Base-by-base conservation (phyloP, 2,329 filamentous ascomycete species). In the Epichloe baconii region DNA sequence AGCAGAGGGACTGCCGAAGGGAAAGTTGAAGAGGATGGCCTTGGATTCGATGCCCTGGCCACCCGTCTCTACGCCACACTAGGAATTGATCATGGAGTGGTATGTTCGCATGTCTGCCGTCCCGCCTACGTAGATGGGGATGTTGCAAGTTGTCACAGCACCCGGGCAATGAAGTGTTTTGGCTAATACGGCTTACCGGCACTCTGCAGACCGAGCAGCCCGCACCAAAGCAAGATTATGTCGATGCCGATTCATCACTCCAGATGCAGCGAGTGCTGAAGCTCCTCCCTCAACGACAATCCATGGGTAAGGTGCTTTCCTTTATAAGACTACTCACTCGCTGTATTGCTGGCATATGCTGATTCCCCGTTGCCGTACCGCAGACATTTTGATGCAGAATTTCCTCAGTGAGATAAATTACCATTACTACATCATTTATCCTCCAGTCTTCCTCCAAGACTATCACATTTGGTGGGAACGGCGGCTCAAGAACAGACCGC, bases 351-450 rank as follows among this genome's bases (percentile, higher is more conserved):
- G 26, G 35, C 19, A 21, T 12, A 23, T 23, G 11, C 14, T 35
- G 12, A 10, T 38, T 17, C 14, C 23, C 26, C n/a, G 42, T 34
- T 37, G 34, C 46, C n/a, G 23, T 12, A 31, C 11, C n/a, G 11
- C 50, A 66, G 63, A 66, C 48, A 50, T 55, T 2, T 54, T 66
- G 2, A 56, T 65, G 3, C 56, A 60, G 23, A 58, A 56, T 34
- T 66, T 66, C 44, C 53, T 64, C 48, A 53, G 55, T 34, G 60
- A 62, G 31, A 58, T 65, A 48, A 66, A 66, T 46, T 62, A 58
- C 19, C 62, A 66, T 51, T 66, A 66, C 53, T 64, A 64, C 56
- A 61, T 65, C 50, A 58, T 66, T 46, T 62, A 64, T 45, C 58
- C 61, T n/a, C 56, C 61, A 8, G 50, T 55, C 7, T 65, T 66